Evolutionary conservation across 2,329 filamentous ascomycete species (phyloP), one percentile per base, ranked within the genome.

Genomic region (Aspergillus eucalypticola): DNA sequence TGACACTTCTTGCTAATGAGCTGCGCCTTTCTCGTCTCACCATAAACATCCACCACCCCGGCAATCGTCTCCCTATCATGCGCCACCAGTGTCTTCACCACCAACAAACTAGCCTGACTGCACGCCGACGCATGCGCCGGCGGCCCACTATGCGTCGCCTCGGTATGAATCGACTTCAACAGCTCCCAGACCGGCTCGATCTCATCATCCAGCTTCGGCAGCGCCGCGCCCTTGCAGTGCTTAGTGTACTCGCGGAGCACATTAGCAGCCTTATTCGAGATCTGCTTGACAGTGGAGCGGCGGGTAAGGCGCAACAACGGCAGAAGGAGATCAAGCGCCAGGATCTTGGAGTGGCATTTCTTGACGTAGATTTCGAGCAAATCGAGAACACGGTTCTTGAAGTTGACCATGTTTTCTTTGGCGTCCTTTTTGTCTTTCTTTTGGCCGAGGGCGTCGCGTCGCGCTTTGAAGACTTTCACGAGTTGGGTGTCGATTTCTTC

Each of bases 341-440:
- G 79, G 1, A 84, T 77, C 67, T 87, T 90, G 21, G 83, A 83
- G 58, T 89, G 85, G 76, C 95, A 89, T 67, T 90, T 89, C 74
- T 90, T 92, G 64, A 95, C 83, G 75, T 92, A 98, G 64, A 95
- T 90, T 61, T 90, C 86, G 10, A 98, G 82, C 1, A 98, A 84
- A 71, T 98, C 95, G 4, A 98, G 84, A 5, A 97, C 89, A 44
- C 93, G 90, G 75, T 91, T 91, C 81, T 99, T 99, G 84, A 99
- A 96, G 77, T 94, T 93, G 69, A 96, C 81, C 71, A 98, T 91
- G 19, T 88, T 92, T 67, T 94, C 90, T 72, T 91, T 95, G 57
- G 94, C 93, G 61, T 94, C 90, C 72, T 91, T 91, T 69, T 90
- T 90, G 71, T 95, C 88, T 76, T 93, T 90, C 79, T 93, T 95